Evolutionary conservation across 2,329 filamentous ascomycete genomes (phyloP), one percentile per base, ranked within the genome.

Genomic region (Colletotrichum sp.): DNA sequence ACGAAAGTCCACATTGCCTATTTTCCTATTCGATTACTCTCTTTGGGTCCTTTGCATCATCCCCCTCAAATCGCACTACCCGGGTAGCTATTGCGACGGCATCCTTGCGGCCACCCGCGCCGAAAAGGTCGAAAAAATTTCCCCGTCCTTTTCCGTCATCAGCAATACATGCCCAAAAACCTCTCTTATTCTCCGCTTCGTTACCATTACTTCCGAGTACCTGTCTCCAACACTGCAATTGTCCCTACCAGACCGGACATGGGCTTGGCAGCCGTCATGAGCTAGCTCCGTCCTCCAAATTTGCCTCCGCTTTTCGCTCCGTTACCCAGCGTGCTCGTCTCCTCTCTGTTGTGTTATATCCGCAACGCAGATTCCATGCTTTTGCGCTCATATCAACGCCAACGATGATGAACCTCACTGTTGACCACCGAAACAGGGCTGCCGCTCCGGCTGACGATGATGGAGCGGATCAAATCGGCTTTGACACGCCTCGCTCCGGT

Each of bases 401-500:
- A 69, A 75, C 39, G 64, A 78, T 75, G 80, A 87, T 89, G 85
- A 76, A 70, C 52, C 84, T 85, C 78, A 84, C 84, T 82, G 85
- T 90, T 91, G 88, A 92, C 89, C 84, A 86, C 81, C 83, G 84
- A 80, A 85, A 82, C 85, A 92, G 90, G 86, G 87, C 89, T 83
- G 84, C 85, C 79, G 85, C 89, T 81, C 85, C 89, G 76, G 82
- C 88, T 81, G 93, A 94, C 79, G 94, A 96, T 82, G 94, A 95
- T 84, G 90, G 88, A 81, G 88, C 89, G 83, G 94, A 96, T 85
- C 93, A 95, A 80, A 94, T 95, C 84, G 95, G 95, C 83, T 94
- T 94, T 84, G 94, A 95, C 80, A 96, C 95, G 70, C 97, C 96
- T 81, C 94, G 96, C 82, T 97, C 96, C 80, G 96, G 96, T 82